A percentile compares a stretch with the other conserved stretches of the same genome.
Conservation (phyloP, 2,329 filamentous ascomycete species). For the Hymenoscyphus albidus region DNA sequence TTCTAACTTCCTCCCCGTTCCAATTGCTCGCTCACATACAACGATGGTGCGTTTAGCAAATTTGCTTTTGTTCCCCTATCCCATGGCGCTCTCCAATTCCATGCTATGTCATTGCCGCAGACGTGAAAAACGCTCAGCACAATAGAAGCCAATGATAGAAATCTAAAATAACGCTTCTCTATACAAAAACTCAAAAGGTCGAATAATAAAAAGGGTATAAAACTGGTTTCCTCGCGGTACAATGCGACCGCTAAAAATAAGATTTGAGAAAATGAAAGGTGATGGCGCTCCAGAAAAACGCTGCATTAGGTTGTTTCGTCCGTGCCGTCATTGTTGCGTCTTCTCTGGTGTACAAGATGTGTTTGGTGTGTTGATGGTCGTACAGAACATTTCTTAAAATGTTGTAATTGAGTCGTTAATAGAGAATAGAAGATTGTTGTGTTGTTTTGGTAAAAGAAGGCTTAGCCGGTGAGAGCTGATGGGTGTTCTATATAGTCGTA, state of each 20-base stretch:
- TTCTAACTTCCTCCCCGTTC: not conserved
- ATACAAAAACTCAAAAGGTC: not conserved
- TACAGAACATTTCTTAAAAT: not conserved
- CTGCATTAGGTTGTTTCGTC: slow-evolving; percentile 2
- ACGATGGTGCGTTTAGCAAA: slow-evolving; percentile 2
- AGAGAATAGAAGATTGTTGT: not conserved
- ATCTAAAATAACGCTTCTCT: slow-evolving; percentile 2
- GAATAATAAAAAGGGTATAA: slow-evolving; percentile 8
- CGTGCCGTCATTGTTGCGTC: slow-evolving; percentile 4
- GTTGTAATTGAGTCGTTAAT: slow-evolving; percentile 2
- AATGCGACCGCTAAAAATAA: not conserved
- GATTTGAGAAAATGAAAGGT: not conserved
- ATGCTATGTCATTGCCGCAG: not conserved
- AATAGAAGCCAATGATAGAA: not conserved
- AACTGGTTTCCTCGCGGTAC: not conserved
- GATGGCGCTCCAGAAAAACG: not conserved
- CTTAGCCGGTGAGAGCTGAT: slow-evolving; percentile 2
- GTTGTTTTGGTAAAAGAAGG: not conserved
- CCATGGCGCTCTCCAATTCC: not conserved
- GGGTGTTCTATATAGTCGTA: not conserved
- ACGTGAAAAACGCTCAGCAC: not conserved
- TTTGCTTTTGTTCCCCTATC: not conserved
- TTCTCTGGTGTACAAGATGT: slow-evolving; percentile 9
- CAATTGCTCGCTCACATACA: slow-evolving; percentile 7
- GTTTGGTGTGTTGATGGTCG: not conserved